Percentiles rank a stretch among this genome's conserved stretches.
Evolutionary conservation across 768 basidiomycete genomes (phyloP).

Genomic region (Hypsizygus marmoreus): DNA sequence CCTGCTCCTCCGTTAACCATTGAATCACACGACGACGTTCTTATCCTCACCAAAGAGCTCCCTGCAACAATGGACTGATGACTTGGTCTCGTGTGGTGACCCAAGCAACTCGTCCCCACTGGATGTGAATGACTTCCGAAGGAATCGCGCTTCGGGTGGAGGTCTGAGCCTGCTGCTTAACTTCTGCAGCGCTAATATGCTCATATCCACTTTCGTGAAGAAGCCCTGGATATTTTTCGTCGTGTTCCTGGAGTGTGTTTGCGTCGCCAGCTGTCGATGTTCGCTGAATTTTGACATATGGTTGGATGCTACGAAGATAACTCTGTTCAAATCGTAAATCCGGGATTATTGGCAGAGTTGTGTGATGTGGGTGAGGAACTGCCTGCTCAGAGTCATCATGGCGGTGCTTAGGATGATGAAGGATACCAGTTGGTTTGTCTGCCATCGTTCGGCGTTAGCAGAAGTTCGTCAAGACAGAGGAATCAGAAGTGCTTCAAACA

Average conservation of each 20-base stretch:
- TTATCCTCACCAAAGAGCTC: constrained; percentile 58
- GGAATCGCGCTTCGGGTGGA: constrained; percentile 14
- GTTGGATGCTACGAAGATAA: constrained; percentile 62
- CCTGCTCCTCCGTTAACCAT: constrained; percentile 28
- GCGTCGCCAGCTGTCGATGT: neutral
- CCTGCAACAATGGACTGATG: constrained; percentile 67
- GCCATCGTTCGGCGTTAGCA: too few relatives aligned
- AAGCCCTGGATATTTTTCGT: too few relatives aligned
- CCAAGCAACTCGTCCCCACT: constrained; percentile 63
- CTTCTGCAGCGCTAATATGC: constrained; percentile 26
- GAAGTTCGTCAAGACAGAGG: too few relatives aligned
- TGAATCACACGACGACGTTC: neutral
- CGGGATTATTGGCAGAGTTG: constrained; percentile 58
- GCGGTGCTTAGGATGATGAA: constrained; percentile 26
- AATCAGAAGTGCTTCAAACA: neutral
- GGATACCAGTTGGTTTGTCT: constrained; percentile 17
- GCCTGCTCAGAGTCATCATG: constrained; percentile 9
- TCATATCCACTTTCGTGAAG: too few relatives aligned
- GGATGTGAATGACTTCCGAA: constrained; percentile 41
- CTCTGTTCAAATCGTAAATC: constrained; percentile 78
- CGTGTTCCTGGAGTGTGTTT: too few relatives aligned
- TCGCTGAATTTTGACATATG: constrained; percentile 46
- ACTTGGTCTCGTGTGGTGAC: constrained; percentile 70
- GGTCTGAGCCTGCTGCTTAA: constrained; percentile 23
- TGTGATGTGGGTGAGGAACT: constrained; percentile 24